Base-by-base conservation (phyloP, 2,329 filamentous ascomycete species). In the Scedosporium dehoogii region DNA sequence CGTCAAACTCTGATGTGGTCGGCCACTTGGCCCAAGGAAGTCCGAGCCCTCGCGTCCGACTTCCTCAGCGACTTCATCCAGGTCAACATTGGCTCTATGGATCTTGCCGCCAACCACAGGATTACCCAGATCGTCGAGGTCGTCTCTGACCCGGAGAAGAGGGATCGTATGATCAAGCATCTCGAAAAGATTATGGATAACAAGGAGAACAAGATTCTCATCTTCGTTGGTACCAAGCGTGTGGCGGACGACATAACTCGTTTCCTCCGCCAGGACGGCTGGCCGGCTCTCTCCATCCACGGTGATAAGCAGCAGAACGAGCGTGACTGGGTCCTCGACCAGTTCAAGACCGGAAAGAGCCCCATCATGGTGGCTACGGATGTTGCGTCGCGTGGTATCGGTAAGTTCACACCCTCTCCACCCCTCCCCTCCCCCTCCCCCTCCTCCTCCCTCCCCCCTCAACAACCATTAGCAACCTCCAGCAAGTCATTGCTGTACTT, bases 1-100 rank as follows among this genome's bases (percentile, higher is more conserved):
- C 89, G 94, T 83, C 94, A 99, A 78, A 99, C 94, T 66, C 94
- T 94, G 82, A 96, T 99, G 92, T 99, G 93, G 91, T 99, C 94
- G 65, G 94, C 94, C 69, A 99, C 94, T 6, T 99, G 94, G 92
- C 94, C 94, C 72, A 97, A 97, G 84, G 93, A 97, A 76, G 93
- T 99, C 69, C 91, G 93, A 72, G 89, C 92, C 73, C 83, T 97
- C 70, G 93, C 92, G 62, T 81, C 87, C 60, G 92, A 97, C 74
- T 97, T 94, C 82, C 85, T 96, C 71, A 87, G 89, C 70, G 89
- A 99, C 75, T 97, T 94, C 78, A 97, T 97, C 70, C 94, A 99
- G 79, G 94, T 97, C 79, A 97, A 97, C 80, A 94, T 97, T 71
- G 93, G 92, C 73, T 97, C 94, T 64, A 85, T 96, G 84, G 94